phyloP scores from a whole-genome alignment of 176 grass and related monocot species.

The Tuctoria greenei region DNA sequence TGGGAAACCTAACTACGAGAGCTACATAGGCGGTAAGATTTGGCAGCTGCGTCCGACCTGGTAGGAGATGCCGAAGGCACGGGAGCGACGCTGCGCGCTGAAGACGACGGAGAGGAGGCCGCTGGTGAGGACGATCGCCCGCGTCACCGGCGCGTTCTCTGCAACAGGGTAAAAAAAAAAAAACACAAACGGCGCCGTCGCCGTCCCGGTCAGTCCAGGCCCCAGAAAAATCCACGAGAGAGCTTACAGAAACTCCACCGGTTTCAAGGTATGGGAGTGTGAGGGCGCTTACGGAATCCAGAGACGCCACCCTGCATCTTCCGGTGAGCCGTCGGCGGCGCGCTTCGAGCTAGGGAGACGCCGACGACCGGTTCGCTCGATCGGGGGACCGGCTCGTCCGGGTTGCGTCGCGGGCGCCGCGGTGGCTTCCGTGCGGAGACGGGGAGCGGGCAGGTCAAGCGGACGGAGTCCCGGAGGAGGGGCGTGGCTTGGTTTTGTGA shows the following conservation, averaged over 20 bases:
- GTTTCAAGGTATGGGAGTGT: not conserved
- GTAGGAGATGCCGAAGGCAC: constrained; percentile 54
- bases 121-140: constrained; percentile 50
- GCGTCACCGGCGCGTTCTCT: constrained; percentile 80
- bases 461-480: constrained; percentile 5
- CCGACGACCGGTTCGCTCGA: constrained; percentile 7
- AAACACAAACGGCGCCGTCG: not conserved
- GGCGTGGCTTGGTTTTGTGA: not conserved
- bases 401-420: not conserved
- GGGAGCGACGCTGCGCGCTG: constrained; percentile 44
- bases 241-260: not conserved
- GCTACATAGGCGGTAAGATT: constrained; percentile 19
- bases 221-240: not conserved
- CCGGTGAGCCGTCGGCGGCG: not conserved
- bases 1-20: constrained; percentile 1
- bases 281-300: constrained; percentile 70
- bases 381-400: not conserved
- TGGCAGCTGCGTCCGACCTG: constrained; percentile 36
- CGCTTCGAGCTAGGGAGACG: not conserved
- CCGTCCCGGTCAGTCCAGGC: constrained; percentile 26
- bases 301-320: constrained; percentile 68
- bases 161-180: not conserved
- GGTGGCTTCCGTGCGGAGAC: not conserved
- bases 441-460: not conserved
- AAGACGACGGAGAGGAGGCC: constrained; percentile 60